Base-by-base conservation (phyloP, 495 filamentous ascomycete genomes). In the Penicillium herquei region DNA sequence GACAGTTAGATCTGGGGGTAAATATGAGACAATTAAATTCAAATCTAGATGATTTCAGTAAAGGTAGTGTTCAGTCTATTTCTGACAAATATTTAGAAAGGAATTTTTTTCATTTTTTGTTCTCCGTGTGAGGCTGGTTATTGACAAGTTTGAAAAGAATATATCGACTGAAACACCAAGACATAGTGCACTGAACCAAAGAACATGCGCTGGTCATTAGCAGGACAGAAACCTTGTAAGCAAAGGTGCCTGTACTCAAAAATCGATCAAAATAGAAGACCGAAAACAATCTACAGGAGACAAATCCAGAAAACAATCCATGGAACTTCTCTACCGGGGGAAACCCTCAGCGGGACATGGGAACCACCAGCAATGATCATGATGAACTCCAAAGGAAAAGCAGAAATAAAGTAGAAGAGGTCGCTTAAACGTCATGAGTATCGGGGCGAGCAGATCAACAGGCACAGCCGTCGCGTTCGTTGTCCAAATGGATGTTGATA, bases 401-500 rank as follows among this genome's bases (percentile, higher is more conserved):
- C 39, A 59, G 37, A 57, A 57, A 11, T 30, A 59, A 49, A 57
- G 32, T 44, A 46, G 56, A 56, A 53, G 45, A 49, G 49, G 61
- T 48, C 61, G 63, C 63, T 65, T 54, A 60, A 68, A 63, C 48
- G 53, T 63, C 64, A 71, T 58, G 58, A 63, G 58, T 57, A 67
- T 66, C 52, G 54, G 49, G 51, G 41, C 52, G 45, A 46, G 63
- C 64, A 55, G 69, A 70, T 78, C 66, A 98, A 77, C 94, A 98
- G 61, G 92, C 84, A 73, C 94, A 99, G 43, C 94, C 91, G 66
- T 94, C 89, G 54, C 86, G 84, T 52, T 96, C 91, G 67, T 88
- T 89, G 74, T 95, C 91, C 54, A 96, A 84, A 74, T 95, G 88
- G 69, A 98, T 96, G 72, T 96, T 93, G 76, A 98, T 97, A 39